phyloP scores from a whole-genome alignment of 2,329 filamentous ascomycete genomes.

The Fusarium multiceps region DNA sequence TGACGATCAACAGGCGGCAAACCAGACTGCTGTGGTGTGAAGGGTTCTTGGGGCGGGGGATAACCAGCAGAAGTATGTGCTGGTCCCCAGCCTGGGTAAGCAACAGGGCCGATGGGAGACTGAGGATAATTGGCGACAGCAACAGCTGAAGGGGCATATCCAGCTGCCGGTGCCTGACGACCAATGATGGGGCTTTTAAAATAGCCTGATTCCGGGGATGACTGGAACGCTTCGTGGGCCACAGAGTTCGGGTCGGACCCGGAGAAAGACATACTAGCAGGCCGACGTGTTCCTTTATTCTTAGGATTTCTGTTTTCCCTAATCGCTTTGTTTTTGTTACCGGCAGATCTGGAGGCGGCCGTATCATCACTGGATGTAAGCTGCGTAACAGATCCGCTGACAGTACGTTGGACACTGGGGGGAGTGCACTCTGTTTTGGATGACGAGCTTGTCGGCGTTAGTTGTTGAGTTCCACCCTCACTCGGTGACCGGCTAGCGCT shows the following conservation, averaged over 20 bases:
- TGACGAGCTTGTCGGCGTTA: conserved; percentile 29
- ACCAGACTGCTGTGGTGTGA: conserved; percentile 14
- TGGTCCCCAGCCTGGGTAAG: conserved; percentile 25
- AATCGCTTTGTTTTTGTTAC: conserved; percentile 10
- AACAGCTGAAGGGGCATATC: conserved; percentile 12
- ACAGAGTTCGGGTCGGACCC: conserved; percentile 24
- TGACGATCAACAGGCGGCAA: conserved; percentile 6
- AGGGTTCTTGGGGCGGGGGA: conserved; percentile 21
- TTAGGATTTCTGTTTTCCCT: conserved; percentile 25
- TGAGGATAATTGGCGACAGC: conserved; percentile 21
- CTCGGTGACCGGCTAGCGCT: conserved; percentile 11
- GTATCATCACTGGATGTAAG: conserved; percentile 23
- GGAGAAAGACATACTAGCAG: conserved; percentile 20
- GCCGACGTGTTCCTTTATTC: conserved; percentile 26
- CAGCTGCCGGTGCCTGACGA: conserved; percentile 10
- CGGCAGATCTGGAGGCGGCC: conserved; percentile 1
- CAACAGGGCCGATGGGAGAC: conserved; percentile 14
- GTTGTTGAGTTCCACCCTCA: conserved; percentile 13
- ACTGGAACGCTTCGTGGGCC: conserved; percentile 22
- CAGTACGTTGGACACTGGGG: conserved; percentile 15
- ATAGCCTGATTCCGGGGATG: conserved; percentile 25
- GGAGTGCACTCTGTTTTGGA: conserved; percentile 25
- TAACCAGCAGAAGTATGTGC: conserved; percentile 26
- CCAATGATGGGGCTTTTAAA: conserved; percentile 22
- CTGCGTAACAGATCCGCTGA: conserved; percentile 39